A percentile compares a stretch with the other conserved stretches of the same genome.
Evolutionary conservation across 2,329 filamentous ascomycete genomes (phyloP).

Genomic region (Tolypocladium endophyticum): DNA sequence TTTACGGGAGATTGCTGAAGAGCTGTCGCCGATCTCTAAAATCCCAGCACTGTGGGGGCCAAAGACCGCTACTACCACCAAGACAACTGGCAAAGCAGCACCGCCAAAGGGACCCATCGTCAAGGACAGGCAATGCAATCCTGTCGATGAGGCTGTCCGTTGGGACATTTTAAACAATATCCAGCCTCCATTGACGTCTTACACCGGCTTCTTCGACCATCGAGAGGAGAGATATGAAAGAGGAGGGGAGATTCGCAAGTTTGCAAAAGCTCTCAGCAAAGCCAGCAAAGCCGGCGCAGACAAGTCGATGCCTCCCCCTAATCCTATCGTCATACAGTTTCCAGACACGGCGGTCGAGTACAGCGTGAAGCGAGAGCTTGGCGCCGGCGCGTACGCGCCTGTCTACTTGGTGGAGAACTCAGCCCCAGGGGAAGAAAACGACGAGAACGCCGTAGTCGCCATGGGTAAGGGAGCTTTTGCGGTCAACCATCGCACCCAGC

Average conservation of each 20-base stretch:
- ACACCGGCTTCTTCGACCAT: constrained; percentile 72
- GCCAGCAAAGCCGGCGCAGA: constrained; percentile 47
- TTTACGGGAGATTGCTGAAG: constrained; percentile 53
- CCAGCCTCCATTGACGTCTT: constrained; percentile 62
- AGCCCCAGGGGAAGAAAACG: constrained; percentile 33
- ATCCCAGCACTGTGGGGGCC: constrained; percentile 39
- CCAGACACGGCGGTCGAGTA: constrained; percentile 57
- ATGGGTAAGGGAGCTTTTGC: constrained; percentile 55
- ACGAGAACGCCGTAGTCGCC: constrained; percentile 32
- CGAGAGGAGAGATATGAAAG: constrained; percentile 52
- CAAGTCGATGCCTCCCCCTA: constrained; percentile 45
- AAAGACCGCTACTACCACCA: constrained; percentile 27
- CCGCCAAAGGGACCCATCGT: constrained; percentile 62
- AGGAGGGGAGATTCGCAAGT: constrained; percentile 70
- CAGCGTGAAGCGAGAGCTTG: constrained; percentile 73
- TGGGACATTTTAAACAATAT: constrained; percentile 64
- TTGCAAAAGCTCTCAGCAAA: constrained; percentile 56
- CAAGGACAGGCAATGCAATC: constrained; percentile 77
- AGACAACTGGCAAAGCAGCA: constrained; percentile 26
- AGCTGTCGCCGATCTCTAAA: constrained; percentile 33
- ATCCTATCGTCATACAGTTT: constrained; percentile 58
- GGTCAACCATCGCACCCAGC: constrained; percentile 40
- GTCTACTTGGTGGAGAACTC: constrained; percentile 83
- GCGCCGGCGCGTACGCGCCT: constrained; percentile 87
- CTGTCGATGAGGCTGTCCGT: constrained; percentile 67